phyloP scores from a whole-genome alignment of 352 stramenopile genomes.

The Phytophthora rubi region DNA sequence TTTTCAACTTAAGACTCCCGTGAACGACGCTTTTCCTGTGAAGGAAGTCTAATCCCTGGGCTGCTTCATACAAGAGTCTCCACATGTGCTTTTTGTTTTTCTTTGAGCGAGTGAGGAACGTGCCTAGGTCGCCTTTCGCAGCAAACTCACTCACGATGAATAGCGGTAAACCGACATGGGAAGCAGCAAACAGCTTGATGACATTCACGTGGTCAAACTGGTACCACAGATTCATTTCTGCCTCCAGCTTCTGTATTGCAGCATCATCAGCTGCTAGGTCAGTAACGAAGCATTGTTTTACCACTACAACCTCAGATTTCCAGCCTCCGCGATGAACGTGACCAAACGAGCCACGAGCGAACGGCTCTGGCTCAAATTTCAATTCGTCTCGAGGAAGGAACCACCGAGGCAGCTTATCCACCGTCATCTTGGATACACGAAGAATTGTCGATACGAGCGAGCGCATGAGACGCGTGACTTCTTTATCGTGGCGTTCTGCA shows the following conservation, averaged over 20 bases:
- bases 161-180: background rate
- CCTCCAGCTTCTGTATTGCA: background rate
- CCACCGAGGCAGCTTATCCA: slow-evolving; percentile 1
- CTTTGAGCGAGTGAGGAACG: background rate
- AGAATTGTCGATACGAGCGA: background rate
- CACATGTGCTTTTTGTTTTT: background rate
- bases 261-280: background rate
- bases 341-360: slow-evolving; percentile 27
- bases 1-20: background rate
- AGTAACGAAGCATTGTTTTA: slow-evolving; percentile 4
- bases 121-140: background rate
- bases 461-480: slow-evolving; percentile 1
- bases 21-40: background rate
- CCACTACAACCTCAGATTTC: slow-evolving; percentile 28
- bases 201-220: background rate
- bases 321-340: slow-evolving; percentile 23
- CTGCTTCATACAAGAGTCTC: background rate
- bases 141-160: background rate
- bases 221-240: slow-evolving; percentile 2
- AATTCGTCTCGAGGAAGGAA: slow-evolving; percentile 23
- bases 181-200: background rate
- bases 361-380: slow-evolving; percentile 8
- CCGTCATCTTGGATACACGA: background rate
- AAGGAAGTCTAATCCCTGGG: background rate
- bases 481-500: background rate